A percentile compares a stretch with the other conserved stretches of the same genome.
These are phyloP conservation scores for Tricholoma saponaceum DNA, from an alignment of 768 basidiomycete species.

Conservation along the genomic window DNA sequence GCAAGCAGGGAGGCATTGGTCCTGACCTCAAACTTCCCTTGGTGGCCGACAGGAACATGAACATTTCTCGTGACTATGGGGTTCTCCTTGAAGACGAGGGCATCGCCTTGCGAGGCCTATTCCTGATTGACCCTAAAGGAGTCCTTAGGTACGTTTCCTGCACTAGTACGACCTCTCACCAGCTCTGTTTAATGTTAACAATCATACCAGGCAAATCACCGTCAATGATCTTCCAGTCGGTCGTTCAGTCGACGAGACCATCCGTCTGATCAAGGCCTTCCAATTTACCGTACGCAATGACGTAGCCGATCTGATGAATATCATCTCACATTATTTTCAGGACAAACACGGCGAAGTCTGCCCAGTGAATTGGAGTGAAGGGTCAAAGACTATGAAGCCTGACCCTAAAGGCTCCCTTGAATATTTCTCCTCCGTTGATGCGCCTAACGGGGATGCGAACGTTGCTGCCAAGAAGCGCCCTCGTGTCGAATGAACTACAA, in stretches of 20 bases:
- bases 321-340: constrained; percentile 28
- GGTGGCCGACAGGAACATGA: constrained; percentile 75
- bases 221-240: constrained; percentile 93
- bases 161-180: background rate
- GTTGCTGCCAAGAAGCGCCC: constrained; percentile 52
- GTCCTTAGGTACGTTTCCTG: constrained; percentile 47
- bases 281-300: constrained; percentile 67
- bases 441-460: constrained; percentile 13
- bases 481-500: constrained; percentile 39
- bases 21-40: constrained; percentile 84
- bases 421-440: constrained; percentile 50
- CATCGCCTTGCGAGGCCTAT: constrained; percentile 81
- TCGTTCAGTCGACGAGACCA: constrained; percentile 91
- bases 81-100: constrained; percentile 88
- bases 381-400: constrained; percentile 77
- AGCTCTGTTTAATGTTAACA: background rate
- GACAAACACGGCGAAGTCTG: constrained; percentile 92
- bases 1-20: constrained; percentile 86
- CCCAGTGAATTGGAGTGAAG: constrained; percentile 87
- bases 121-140: constrained; percentile 85
- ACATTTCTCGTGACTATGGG: constrained; percentile 80
- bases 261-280: constrained; percentile 91
- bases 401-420: constrained; percentile 71
- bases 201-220: constrained; percentile 64
- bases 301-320: background rate